Evolutionary conservation across 2,329 filamentous ascomycete species (phyloP), one percentile per base, ranked within the genome.

Genomic region (Orbilia oligospora): DNA sequence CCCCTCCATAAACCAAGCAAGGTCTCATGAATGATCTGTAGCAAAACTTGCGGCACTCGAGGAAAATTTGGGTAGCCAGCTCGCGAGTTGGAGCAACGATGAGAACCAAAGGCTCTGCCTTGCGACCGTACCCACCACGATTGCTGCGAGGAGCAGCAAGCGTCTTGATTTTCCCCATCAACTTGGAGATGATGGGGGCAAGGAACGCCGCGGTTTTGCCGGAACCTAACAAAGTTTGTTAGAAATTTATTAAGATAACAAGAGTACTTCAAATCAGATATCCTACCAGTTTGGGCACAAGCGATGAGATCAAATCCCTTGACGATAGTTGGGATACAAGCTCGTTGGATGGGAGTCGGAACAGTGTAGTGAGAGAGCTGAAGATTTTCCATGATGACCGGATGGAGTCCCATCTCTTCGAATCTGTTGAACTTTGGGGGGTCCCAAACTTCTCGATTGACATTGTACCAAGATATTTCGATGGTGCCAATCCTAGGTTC

Each of bases 121-220:
- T 89, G 22, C 55, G 24, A n/a, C 67, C 22, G 33, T 79, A 81
- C 18, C 66, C 46, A 27, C 66, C 44, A 46, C 71, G 78, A 5
- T 3, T n/a, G 46, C 92, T 89, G 3, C 94, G 92, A 53, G 90
- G 88, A 4, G 93, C 94, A 0, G 91, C 91, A 5, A 97, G 86
- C 85, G 94, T 94, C 86, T 94, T 96, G 5, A 92, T 93, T 86
- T 98, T 98, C 27, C 96, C 96, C 93, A 98, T 97, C 22, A 99
- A 86, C 84, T 92, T 92, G 77, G 94, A 97, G 65, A 98, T 83
- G 76, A 97, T 92, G 0, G 96, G 96, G 70, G 97, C 90, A 3
- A 99, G 85, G 83, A 96, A 99, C 0, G 96, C 94, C 0, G 92
- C 95, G 0, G 96, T 99, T 87, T 99, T 99, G 66, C 96, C 96